Conservation (phyloP, 208 protist genomes). For the Herpetomonas samuelpessoai region DNA sequence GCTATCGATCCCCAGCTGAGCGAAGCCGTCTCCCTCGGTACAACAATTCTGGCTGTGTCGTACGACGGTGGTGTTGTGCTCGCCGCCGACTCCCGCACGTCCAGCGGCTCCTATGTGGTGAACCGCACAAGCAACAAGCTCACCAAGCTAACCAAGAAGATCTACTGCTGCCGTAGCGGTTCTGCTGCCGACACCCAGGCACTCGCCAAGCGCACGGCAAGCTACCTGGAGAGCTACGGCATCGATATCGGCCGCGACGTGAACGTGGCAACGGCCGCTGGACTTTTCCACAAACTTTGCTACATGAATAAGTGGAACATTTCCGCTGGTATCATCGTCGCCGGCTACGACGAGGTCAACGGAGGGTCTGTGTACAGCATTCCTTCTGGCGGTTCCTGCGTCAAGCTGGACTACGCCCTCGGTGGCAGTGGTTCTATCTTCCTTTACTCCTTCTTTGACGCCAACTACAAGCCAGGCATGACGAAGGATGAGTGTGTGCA, state of each 20-base stretch:
- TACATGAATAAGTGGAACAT: constrained; percentile 98
- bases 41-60: constrained; percentile 98
- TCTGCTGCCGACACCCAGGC: constrained; percentile 98
- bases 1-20: constrained; percentile 82
- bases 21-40: constrained; percentile 90
- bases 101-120: constrained; percentile 96
- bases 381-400: constrained; percentile 92
- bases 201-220: constrained; percentile 90
- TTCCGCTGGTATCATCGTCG: constrained; percentile 97
- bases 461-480: constrained; percentile 96
- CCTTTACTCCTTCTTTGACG: constrained; percentile 98
- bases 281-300: constrained; percentile 95
- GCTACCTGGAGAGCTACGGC: constrained; percentile 92
- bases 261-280: constrained; percentile 94
- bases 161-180: constrained; percentile 98
- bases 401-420: constrained; percentile 94
- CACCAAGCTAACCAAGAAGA: constrained; percentile 94
- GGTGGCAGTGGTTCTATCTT: constrained; percentile 98
- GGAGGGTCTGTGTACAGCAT: constrained; percentile 97
- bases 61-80: constrained; percentile 97
- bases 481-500: constrained; percentile 94
- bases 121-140: constrained; percentile 98
- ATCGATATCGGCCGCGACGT: constrained; percentile 88
- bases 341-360: constrained; percentile 96
- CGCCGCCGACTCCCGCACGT: constrained; percentile 97